Percentiles rank a stretch among this genome's conserved stretches.
phyloP scores from a whole-genome alignment of 2,329 filamentous ascomycete species.

The Ambrosiella xylebori region DNA sequence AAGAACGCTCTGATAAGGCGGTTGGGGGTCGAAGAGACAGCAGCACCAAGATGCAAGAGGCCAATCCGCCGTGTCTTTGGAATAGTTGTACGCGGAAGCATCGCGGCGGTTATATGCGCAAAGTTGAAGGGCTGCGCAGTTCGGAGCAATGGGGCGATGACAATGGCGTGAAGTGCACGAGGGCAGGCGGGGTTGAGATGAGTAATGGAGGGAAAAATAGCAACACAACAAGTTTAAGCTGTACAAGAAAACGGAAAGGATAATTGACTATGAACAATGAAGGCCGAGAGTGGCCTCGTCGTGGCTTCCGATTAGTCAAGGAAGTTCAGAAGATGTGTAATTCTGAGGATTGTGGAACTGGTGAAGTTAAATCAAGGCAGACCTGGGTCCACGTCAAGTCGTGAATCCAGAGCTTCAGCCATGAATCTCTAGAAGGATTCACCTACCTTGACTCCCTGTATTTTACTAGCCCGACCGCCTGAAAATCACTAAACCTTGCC shows the following conservation, averaged over 20 bases:
- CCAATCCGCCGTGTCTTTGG: conserved; percentile 7
- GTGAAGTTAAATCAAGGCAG: background rate
- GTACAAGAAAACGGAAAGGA: background rate
- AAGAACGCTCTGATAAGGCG: conserved; percentile 6
- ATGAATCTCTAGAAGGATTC: background rate
- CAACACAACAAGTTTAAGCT: no score
- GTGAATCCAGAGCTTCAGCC: background rate
- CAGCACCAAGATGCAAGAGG: conserved; percentile 7
- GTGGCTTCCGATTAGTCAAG: background rate
- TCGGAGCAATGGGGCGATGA: background rate
- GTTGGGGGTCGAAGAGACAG: background rate
- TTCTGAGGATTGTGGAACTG: background rate
- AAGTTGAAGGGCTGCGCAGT: background rate
- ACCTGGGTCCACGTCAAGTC: background rate
- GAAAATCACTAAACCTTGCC: background rate
- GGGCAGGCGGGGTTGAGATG: background rate
- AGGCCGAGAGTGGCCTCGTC: background rate
- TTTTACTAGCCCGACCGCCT: background rate
- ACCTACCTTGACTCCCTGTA: background rate
- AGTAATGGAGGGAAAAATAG: background rate
- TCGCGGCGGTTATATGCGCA: background rate
- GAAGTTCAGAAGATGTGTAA: background rate
- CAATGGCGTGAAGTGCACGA: background rate
- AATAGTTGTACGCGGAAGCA: conserved; percentile 12
- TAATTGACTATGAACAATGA: background rate